Conservation (phyloP, 2,329 filamentous ascomycete species). For the Epichloe gansuensis region DNA sequence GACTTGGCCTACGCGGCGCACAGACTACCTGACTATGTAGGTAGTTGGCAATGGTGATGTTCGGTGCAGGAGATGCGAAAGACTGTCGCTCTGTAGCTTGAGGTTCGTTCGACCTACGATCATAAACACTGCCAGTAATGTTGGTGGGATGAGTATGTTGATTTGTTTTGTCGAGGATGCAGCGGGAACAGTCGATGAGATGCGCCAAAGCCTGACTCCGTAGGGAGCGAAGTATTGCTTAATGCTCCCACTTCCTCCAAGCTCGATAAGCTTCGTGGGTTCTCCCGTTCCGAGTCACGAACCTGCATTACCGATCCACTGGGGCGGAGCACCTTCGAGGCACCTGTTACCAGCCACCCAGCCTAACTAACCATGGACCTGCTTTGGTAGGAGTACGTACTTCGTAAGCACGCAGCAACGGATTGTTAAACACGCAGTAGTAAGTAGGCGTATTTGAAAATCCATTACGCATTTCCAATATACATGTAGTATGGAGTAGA, state of each 20-base stretch:
- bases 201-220: neutral
- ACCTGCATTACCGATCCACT: neutral
- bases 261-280: slow-evolving; percentile 1
- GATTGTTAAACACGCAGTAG: too few relatives aligned
- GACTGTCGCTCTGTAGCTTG: neutral
- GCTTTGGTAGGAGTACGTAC: too few relatives aligned
- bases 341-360: too few relatives aligned
- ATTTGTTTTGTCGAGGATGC: neutral
- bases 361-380: too few relatives aligned
- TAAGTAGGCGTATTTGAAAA: too few relatives aligned
- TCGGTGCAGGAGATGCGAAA: neutral
- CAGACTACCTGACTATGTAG: neutral
- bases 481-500: too few relatives aligned
- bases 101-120: neutral
- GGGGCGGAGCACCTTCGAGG: neutral
- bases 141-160: neutral
- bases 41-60: neutral
- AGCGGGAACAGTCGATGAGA: neutral
- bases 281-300: neutral
- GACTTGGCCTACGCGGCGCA: slow-evolving; percentile 5
- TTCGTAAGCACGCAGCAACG: too few relatives aligned
- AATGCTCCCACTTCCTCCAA: neutral
- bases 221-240: neutral
- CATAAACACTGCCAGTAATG: neutral
- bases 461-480: too few relatives aligned